These are phyloP conservation scores for Theobroma cacao DNA, from an alignment of 345 rosid species.

Conservation along the genomic window DNA sequence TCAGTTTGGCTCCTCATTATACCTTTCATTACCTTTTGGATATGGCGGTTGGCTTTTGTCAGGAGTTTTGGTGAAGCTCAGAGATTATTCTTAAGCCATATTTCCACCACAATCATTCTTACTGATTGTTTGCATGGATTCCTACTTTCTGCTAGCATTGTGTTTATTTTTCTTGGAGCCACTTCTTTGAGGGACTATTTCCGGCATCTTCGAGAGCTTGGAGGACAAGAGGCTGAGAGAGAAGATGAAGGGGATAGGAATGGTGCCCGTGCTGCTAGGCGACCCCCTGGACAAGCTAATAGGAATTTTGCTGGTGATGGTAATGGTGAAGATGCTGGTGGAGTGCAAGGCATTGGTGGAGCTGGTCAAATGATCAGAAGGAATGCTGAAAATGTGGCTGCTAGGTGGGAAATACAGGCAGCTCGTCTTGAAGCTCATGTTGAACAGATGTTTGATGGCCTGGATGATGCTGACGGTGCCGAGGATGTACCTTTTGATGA, in stretches of 20 bases:
- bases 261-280: constrained; percentile 83
- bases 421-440: constrained; percentile 99
- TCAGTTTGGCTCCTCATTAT: constrained; percentile 95
- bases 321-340: constrained; percentile 81
- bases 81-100: constrained; percentile 87
- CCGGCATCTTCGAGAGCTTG: constrained; percentile 89
- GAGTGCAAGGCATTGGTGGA: constrained; percentile 72
- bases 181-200: constrained; percentile 96
- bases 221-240: constrained; percentile 92
- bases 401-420: constrained; percentile 98
- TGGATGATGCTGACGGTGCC: constrained; percentile 99
- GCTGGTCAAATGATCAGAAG: constrained; percentile 73
- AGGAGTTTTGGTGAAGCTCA: constrained; percentile 94
- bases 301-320: constrained; percentile 78
- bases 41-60: constrained; percentile 91
- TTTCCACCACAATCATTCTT: constrained; percentile 77
- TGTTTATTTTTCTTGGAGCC: constrained; percentile 93
- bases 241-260: constrained; percentile 93
- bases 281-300: constrained; percentile 69
- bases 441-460: constrained; percentile 98
- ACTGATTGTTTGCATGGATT: constrained; percentile 99
- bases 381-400: constrained; percentile 97
- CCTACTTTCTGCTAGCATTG: constrained; percentile 94
- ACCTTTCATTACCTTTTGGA: constrained; percentile 96
- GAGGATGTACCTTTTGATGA: constrained; percentile 99